These are phyloP conservation scores for Fusarium sp. DNA, from an alignment of 2,329 filamentous ascomycete species.

Conservation along the genomic window DNA sequence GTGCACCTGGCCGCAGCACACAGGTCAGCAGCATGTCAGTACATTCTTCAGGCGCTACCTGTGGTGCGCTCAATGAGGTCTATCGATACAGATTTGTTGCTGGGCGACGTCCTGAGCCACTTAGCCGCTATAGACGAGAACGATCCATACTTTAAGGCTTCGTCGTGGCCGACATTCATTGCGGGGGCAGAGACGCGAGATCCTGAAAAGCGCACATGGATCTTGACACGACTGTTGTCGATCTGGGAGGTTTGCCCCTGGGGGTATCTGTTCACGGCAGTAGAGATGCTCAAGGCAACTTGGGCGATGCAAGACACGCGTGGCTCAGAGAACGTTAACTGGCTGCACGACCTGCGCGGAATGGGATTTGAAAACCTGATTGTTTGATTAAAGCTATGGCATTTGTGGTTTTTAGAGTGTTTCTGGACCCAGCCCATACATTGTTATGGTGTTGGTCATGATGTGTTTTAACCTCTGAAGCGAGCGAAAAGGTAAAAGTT, in stretches of 20 bases:
- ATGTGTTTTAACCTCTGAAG: slow-evolving; percentile 16
- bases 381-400: slow-evolving; percentile 48
- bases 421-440: slow-evolving; percentile 18
- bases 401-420: slow-evolving; percentile 5
- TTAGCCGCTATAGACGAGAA: slow-evolving; percentile 60
- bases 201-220: slow-evolving; percentile 60
- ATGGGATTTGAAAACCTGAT: slow-evolving; percentile 60
- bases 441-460: neutral
- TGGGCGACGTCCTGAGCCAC: slow-evolving; percentile 62
- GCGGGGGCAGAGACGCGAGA: slow-evolving; percentile 66
- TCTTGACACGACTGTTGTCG: slow-evolving; percentile 58
- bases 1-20: slow-evolving; percentile 59
- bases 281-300: slow-evolving; percentile 60
- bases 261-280: slow-evolving; percentile 63
- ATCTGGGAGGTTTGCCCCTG: slow-evolving; percentile 61
- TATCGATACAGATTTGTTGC: slow-evolving; percentile 59
- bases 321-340: slow-evolving; percentile 46
- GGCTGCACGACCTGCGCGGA: slow-evolving; percentile 58
- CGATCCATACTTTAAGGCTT: slow-evolving; percentile 68
- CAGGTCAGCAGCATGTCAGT: slow-evolving; percentile 60
- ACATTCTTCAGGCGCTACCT: slow-evolving; percentile 58
- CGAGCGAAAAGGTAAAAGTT: neutral
- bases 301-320: slow-evolving; percentile 58
- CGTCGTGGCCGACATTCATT: slow-evolving; percentile 70
- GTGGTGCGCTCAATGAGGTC: slow-evolving; percentile 50